Evolutionary conservation across 2,329 filamentous ascomycete genomes (phyloP), one percentile per base, ranked within the genome.

Genomic region (Beauveria pseudobassiana): DNA sequence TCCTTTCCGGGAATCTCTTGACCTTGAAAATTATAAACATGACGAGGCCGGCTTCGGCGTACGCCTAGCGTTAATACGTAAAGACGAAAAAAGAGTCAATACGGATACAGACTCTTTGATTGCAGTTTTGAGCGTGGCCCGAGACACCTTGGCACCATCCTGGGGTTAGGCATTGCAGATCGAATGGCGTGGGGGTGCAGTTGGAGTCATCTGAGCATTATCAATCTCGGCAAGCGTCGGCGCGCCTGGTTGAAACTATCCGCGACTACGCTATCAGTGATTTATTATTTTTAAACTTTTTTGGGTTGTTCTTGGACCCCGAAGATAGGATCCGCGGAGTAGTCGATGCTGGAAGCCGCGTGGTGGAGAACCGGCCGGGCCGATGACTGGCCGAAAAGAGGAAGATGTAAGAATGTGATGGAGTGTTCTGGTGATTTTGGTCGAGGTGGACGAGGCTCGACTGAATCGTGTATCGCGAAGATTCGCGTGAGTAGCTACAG

Each of bases 181-280:
- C 45, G 3, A 58, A 49, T 5, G 20, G 8, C 18, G 42, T 16
- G 51, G 51, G 52, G n/a, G 51, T 10, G 16, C 20, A 42, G 51
- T 53, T 24, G 30, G 55, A 58, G 55, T 59, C 56, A 51, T 59
- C 46, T 51, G 56, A 45, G 56, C 56, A 50, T 45, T 45, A 59
- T 50, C 34, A 42, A 51, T 59, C 45, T 59, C 56, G 56, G 56
- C 56, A 20, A 51, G 46, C 56, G 46, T 59, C 56, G 56, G 56
- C 28, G 43, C 54, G 26, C 42, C n/a, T 40, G n/a, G 43, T 34
- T n/a, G 16, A 38, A 48, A 9, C 49, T 50, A 58, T 50, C 45
- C 53, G 53, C 42, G 53, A 48, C 24, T 56, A 56, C 26, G 53
- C 53, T 56, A 56, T 56, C 53, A 56, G 53, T 55, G 10, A 14